Conservation (phyloP, 2,329 filamentous ascomycete species). For the Colletotrichum lentis region DNA sequence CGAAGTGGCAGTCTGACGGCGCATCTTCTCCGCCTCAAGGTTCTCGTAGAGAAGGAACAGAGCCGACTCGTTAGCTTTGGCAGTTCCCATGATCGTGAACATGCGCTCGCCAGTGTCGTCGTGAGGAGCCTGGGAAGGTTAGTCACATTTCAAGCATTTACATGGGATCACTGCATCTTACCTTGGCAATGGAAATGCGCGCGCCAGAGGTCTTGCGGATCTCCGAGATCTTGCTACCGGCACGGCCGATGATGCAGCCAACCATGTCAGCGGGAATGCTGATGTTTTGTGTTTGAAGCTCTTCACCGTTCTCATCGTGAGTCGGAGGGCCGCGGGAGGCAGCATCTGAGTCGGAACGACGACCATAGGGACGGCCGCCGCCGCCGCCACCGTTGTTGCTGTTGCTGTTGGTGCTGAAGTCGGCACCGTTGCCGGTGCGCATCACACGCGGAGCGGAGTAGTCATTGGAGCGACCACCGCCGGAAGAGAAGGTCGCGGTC, state of each 20-base stretch:
- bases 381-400: slow-evolving; percentile 50
- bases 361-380: slow-evolving; percentile 73
- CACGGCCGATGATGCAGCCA: slow-evolving; percentile 97
- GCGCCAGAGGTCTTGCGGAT: slow-evolving; percentile 97
- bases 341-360: slow-evolving; percentile 85
- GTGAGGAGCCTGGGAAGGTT: slow-evolving; percentile 72
- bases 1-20: slow-evolving; percentile 73
- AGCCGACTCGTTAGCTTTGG: slow-evolving; percentile 92
- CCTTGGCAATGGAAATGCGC: slow-evolving; percentile 96
- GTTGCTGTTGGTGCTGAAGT: slow-evolving; percentile 69
- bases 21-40: slow-evolving; percentile 98
- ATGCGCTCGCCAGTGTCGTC: slow-evolving; percentile 98
- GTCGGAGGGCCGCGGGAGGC: slow-evolving; percentile 82
- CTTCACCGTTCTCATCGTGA: slow-evolving; percentile 94
- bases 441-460: slow-evolving; percentile 76
- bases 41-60: slow-evolving; percentile 98
- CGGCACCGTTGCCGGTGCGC: slow-evolving; percentile 96
- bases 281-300: slow-evolving; percentile 99
- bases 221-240: slow-evolving; percentile 96
- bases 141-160: slow-evolving; percentile 36
- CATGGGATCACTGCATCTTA: slow-evolving; percentile 44
- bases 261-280: slow-evolving; percentile 99
- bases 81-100: slow-evolving; percentile 99
- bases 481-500: slow-evolving; percentile 50
- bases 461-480: slow-evolving; percentile 57